Conservation (phyloP, 73 alveolate species). For the Blepharisma stoltei region DNA sequence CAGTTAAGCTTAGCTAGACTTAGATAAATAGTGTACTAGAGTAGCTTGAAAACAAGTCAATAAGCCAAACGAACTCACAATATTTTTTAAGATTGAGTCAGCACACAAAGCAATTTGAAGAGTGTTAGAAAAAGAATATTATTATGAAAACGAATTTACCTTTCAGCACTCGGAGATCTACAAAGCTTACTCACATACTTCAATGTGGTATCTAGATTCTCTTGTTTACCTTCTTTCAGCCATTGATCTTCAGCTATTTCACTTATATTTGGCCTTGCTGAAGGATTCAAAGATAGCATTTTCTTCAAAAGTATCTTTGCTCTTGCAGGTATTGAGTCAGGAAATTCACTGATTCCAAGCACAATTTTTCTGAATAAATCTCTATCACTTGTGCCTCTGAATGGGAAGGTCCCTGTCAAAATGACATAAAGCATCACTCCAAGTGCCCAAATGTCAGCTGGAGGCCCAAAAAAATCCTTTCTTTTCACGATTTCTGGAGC, state of each 20-base stretch:
- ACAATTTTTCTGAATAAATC: constrained; percentile 12
- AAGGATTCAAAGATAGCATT: constrained; percentile 14
- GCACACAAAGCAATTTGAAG: no score
- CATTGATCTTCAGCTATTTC: constrained; percentile 14
- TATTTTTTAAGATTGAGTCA: no score
- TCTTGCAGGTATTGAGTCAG: constrained; percentile 17
- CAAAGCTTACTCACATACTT: background rate
- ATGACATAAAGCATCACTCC: constrained; percentile 73
- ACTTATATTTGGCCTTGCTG: background rate
- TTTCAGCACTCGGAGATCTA: constrained; percentile 23
- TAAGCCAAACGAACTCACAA: no score
- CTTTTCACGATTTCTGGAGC: constrained; percentile 84
- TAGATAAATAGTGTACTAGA: no score
- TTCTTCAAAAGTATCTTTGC: constrained; percentile 17
- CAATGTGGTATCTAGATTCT: background rate
- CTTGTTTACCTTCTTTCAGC: background rate
- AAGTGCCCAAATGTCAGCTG: constrained; percentile 84
- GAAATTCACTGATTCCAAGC: background rate
- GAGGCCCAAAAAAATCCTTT: constrained; percentile 47
- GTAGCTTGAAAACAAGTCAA: no score
- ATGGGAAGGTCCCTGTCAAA: constrained; percentile 77
- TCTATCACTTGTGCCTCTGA: constrained; percentile 54
- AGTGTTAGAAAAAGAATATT: no score
- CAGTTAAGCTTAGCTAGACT: no score
- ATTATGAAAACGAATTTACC: background rate